Evolutionary conservation across 2,329 filamentous ascomycete genomes (phyloP), one percentile per base, ranked within the genome.

Genomic region (Knoxdaviesia proteae): DNA sequence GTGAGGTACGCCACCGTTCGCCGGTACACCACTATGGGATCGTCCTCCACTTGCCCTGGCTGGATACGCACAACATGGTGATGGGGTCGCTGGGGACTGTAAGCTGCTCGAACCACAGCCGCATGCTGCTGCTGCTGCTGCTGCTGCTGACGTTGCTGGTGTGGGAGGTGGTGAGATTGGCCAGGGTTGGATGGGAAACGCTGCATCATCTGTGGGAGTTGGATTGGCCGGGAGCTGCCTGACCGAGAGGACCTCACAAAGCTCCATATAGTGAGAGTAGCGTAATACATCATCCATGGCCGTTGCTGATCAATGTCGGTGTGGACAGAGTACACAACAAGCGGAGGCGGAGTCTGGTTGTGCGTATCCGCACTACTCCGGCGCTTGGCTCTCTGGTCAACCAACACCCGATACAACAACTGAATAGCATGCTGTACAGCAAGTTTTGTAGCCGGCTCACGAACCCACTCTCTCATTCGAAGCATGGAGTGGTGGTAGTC

Each of bases 221-320:
- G 20, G 20, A 20, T 20, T 2, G 20, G 20, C 20, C 20, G 20
- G 20, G 20, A 56, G 34, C 11, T 36, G 8, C 39, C 30, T 34
- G 29, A 41, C 43, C 30, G 38, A 35, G n/a, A 32, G 39, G 34
- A 33, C 38, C 42, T 36, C 5, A 84, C 84, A 53, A 88, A 94
- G 4, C 75, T 80, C 84, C 84, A 94, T 7, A 94, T 84, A 40
- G 84, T 80, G 42, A 94, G 63, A 0, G 78, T 75, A 0, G 86
- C 81, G 51, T 88, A 88, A 60, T 93, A 94, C 54, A 94, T 69
- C 38, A 92, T 81, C 84, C 86, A 94, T 0, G 86, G 83, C 31
- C 84, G 70, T 51, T 94, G 88, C 29, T 90, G 74, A 31, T 93
- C 72, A 32, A 78, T 74, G 53, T 94, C 86, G 49, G 80, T 77